Percentiles rank a stretch among this genome's conserved stretches.
These are phyloP conservation scores for Zygosaccharomyces pseudobailii DNA, from an alignment of 1,139 yeast genomes.

Conservation along the genomic window DNA sequence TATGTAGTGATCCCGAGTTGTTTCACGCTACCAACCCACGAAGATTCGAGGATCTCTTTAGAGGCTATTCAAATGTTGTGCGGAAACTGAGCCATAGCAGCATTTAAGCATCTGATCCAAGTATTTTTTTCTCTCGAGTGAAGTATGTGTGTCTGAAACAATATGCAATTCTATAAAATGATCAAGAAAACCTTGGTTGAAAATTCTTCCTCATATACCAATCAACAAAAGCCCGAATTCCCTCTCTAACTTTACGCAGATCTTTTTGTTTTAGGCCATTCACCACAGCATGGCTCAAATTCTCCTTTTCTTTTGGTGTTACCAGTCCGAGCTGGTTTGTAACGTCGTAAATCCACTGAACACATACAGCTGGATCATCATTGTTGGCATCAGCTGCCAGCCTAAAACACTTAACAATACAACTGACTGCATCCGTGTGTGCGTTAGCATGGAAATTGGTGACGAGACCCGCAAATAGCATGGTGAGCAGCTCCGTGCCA, in stretches of 20 bases:
- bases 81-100: slow-evolving; percentile 43
- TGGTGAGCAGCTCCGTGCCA: slow-evolving; percentile 54
- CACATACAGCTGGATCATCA: slow-evolving; percentile 29
- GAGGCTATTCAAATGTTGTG: slow-evolving; percentile 71
- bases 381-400: slow-evolving; percentile 39
- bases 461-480: slow-evolving; percentile 61
- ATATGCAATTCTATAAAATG: slow-evolving; percentile 7
- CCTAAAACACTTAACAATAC: slow-evolving; percentile 61
- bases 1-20: slow-evolving; percentile 85
- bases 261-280: slow-evolving; percentile 66
- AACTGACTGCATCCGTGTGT: slow-evolving; percentile 70
- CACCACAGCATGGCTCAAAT: slow-evolving; percentile 52
- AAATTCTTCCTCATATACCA: slow-evolving; percentile 82
- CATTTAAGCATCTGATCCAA: slow-evolving; percentile 13
- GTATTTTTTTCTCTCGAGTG: background rate
- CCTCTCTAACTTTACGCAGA: slow-evolving; percentile 64
- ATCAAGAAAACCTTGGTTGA: slow-evolving; percentile 42
- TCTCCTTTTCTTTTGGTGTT: slow-evolving; percentile 58
- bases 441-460: slow-evolving; percentile 69
- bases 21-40: slow-evolving; percentile 74
- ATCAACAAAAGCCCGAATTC: slow-evolving; percentile 68
- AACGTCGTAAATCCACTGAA: slow-evolving; percentile 59
- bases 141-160: background rate
- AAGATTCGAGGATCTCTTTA: slow-evolving; percentile 64
- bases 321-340: slow-evolving; percentile 50